Base-by-base conservation (phyloP, 768 basidiomycete species). In the Butyriboletus loyo region DNA sequence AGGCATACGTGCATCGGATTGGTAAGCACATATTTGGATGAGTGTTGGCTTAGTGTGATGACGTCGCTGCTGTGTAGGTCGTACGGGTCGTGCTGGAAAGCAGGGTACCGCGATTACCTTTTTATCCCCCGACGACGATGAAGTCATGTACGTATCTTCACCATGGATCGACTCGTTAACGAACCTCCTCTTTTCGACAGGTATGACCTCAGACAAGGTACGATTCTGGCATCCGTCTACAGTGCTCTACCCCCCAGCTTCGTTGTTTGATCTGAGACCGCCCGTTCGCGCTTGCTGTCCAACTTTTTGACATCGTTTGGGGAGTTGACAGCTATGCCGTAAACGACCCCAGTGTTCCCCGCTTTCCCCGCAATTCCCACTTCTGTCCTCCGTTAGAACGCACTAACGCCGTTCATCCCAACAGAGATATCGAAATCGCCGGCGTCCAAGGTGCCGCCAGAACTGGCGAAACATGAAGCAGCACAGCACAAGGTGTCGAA, bases 11-110 rank as follows among this genome's bases (percentile, higher is more conserved):
- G 41, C 96, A 98, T 72, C 88, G 96, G 69, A 98, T 99, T 63
- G 97, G 96, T 91, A 65, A 49, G 85, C 67, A 42, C 52, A 8
- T 5, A 37, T 53, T 51, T n/a, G 35, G 46, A 19, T 2, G 39
- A 22, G 34, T 31, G n/a, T 21, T 28, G 45, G 37, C 49, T 42
- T 32, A 15, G 1, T 31, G 44, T 32, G 32, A 24, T 51, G 11
- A 55, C 58, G 39, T 46, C 44, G 52, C 35, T 31, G 43, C n/a
- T 31, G 46, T 39, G n/a, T 59, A 92, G 91, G 91, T 67, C 90
- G 97, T 65, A 99, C 97, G 44, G 97, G 97, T 64, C 92, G 97
- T 73, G 97, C 97, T 28, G 97, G 97, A 43, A 98, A 98, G 72
- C 80, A 85, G 68, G 97, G 97, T 34, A 82, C 83, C 0, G 83